These are phyloP conservation scores for Psilocybe subaeruginosa DNA, from an alignment of 768 basidiomycete species.

Conservation along the genomic window DNA sequence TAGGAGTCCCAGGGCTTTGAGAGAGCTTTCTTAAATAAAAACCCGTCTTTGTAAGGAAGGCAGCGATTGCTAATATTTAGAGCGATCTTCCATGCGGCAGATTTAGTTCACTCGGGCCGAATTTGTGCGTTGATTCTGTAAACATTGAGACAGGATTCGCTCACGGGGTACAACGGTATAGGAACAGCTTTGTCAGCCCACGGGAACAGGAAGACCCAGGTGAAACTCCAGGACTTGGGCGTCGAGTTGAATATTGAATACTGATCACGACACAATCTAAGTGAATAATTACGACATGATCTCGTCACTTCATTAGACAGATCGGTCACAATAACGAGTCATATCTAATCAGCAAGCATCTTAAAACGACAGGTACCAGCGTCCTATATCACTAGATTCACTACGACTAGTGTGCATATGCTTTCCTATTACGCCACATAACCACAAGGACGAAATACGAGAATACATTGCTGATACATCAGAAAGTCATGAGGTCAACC, in stretches of 20 bases:
- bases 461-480: neutral
- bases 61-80: slow-evolving; percentile 23
- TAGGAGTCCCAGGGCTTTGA: neutral
- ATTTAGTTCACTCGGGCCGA: slow-evolving; percentile 24
- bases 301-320: neutral
- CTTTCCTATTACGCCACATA: slow-evolving; percentile 7
- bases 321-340: neutral
- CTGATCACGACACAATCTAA: slow-evolving; percentile 17
- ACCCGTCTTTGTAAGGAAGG: slow-evolving; percentile 29
- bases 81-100: slow-evolving; percentile 15
- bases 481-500: slow-evolving; percentile 40
- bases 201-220: neutral
- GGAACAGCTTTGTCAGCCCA: neutral
- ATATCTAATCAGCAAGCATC: slow-evolving; percentile 14
- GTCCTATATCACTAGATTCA: neutral
- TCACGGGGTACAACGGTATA: slow-evolving; percentile 4
- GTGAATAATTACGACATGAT: slow-evolving; percentile 29
- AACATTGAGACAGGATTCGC: neutral
- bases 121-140: slow-evolving; percentile 4
- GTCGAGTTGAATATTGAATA: neutral
- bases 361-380: slow-evolving; percentile 1
- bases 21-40: slow-evolving; percentile 6
- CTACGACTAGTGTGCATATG: neutral
- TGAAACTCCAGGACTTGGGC: neutral
- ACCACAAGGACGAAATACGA: neutral